phyloP scores from a whole-genome alignment of 352 stramenopile species.

The Globisporangium megalacanthum region DNA sequence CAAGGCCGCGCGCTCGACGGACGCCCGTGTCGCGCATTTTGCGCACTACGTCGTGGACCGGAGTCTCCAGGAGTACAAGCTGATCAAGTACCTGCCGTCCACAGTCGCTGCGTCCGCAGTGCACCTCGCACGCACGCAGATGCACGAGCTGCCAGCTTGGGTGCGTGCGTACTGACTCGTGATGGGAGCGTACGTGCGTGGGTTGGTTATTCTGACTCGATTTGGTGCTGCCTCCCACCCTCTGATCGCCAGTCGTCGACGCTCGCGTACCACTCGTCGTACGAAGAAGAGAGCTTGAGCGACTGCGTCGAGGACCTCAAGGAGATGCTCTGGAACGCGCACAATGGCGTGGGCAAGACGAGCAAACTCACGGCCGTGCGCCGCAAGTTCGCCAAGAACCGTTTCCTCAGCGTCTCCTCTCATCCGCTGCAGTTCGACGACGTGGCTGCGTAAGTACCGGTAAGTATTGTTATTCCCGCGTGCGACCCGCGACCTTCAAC shows the following conservation, averaged over 20 bases:
- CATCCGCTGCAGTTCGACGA: constrained; percentile 51
- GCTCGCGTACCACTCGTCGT: constrained; percentile 73
- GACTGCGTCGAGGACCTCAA: constrained; percentile 73
- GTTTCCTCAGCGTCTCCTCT: constrained; percentile 69
- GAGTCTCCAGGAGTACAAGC: constrained; percentile 97
- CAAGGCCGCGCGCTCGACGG: constrained; percentile 67
- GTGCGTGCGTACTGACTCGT: constrained; percentile 31
- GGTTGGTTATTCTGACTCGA: no score
- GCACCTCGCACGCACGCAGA: constrained; percentile 91
- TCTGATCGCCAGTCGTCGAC: constrained; percentile 39
- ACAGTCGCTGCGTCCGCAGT: constrained; percentile 96
- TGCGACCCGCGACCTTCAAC: neutral
- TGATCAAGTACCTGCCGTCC: constrained; percentile 97
- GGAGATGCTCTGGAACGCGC: constrained; percentile 74
- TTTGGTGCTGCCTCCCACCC: neutral
- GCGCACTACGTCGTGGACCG: constrained; percentile 98
- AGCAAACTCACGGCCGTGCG: constrained; percentile 76
- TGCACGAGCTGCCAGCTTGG: constrained; percentile 70
- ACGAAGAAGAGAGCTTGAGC: constrained; percentile 51
- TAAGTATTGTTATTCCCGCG: constrained; percentile 21
- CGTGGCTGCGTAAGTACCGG: constrained; percentile 5
- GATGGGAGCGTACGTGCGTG: neutral
- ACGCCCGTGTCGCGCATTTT: constrained; percentile 82
- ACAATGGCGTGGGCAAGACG: constrained; percentile 59
- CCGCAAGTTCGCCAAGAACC: constrained; percentile 84